phyloP scores from a whole-genome alignment of 805 yeast genomes.

The Candida silvatica region DNA sequence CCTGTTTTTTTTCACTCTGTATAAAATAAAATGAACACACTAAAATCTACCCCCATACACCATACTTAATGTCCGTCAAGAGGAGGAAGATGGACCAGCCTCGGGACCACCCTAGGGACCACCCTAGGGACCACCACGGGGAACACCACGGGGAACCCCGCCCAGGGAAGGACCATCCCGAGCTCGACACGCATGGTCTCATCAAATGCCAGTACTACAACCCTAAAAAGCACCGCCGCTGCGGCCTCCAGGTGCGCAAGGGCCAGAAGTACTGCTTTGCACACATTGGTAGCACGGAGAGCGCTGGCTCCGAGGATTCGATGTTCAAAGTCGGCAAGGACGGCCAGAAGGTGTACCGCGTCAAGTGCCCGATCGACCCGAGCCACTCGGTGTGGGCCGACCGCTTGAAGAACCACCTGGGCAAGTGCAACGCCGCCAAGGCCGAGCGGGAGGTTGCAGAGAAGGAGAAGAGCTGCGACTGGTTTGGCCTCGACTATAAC shows the following conservation, averaged over 20 bases:
- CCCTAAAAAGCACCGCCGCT: conserved; percentile 41
- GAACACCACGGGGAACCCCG: too few relatives aligned
- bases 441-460: conserved; percentile 26
- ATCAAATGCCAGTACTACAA: conserved; percentile 40
- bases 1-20: too few relatives aligned
- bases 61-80: too few relatives aligned
- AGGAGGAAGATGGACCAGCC: too few relatives aligned
- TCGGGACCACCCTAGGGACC: too few relatives aligned
- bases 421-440: conserved; percentile 46
- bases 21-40: too few relatives aligned
- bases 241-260: conserved; percentile 52
- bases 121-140: too few relatives aligned
- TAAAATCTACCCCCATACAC: too few relatives aligned
- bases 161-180: too few relatives aligned
- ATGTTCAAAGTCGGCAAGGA: conserved; percentile 14
- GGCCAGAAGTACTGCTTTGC: conserved; percentile 51
- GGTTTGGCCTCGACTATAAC: conserved; percentile 47
- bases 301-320: conserved; percentile 4
- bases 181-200: conserved; percentile 1
- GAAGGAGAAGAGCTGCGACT: conserved; percentile 21
- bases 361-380: conserved; percentile 73
- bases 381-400: conserved; percentile 64
- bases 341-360: conserved; percentile 30
- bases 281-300: conserved; percentile 28
- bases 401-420: conserved; percentile 46